Percentiles rank a stretch among this genome's conserved stretches.
These are phyloP conservation scores for Diplogelasinospora grovesii DNA, from an alignment of 495 filamentous ascomycete genomes.

Conservation along the genomic window DNA sequence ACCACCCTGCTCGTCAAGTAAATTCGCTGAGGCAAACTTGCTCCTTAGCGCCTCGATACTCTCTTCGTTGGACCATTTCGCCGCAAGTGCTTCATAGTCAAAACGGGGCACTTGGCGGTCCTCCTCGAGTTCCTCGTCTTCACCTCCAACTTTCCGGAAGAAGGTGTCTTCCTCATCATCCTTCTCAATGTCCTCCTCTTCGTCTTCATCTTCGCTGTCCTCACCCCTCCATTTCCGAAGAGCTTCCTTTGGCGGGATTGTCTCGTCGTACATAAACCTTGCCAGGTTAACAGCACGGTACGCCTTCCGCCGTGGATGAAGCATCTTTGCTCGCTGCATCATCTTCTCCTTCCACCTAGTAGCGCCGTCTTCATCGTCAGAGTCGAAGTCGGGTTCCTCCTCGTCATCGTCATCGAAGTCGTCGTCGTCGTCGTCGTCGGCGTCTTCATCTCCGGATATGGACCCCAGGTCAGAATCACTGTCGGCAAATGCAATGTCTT, in stretches of 20 bases:
- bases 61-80: slow-evolving; percentile 76
- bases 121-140: slow-evolving; percentile 58
- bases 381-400: slow-evolving; percentile 46
- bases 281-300: slow-evolving; percentile 76
- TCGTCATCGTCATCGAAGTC: slow-evolving; percentile 43
- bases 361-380: slow-evolving; percentile 59
- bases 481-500: slow-evolving; percentile 81
- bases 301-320: slow-evolving; percentile 60
- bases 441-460: slow-evolving; percentile 66
- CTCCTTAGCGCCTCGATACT: slow-evolving; percentile 66
- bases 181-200: slow-evolving; percentile 47
- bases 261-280: slow-evolving; percentile 80
- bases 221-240: slow-evolving; percentile 73
- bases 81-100: slow-evolving; percentile 72
- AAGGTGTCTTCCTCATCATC: slow-evolving; percentile 75
- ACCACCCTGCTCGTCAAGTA: slow-evolving; percentile 45
- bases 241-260: slow-evolving; percentile 66
- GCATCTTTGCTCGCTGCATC: slow-evolving; percentile 60
- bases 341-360: slow-evolving; percentile 83
- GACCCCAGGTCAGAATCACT: slow-evolving; percentile 95
- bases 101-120: slow-evolving; percentile 72
- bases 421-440: slow-evolving; percentile 55
- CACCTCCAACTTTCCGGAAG: slow-evolving; percentile 65
- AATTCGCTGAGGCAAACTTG: slow-evolving; percentile 65
- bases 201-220: slow-evolving; percentile 48